A percentile compares a stretch with the other conserved stretches of the same genome.
These are phyloP conservation scores for Lactarius sp. DNA, from an alignment of 768 basidiomycete genomes.

Conservation along the genomic window DNA sequence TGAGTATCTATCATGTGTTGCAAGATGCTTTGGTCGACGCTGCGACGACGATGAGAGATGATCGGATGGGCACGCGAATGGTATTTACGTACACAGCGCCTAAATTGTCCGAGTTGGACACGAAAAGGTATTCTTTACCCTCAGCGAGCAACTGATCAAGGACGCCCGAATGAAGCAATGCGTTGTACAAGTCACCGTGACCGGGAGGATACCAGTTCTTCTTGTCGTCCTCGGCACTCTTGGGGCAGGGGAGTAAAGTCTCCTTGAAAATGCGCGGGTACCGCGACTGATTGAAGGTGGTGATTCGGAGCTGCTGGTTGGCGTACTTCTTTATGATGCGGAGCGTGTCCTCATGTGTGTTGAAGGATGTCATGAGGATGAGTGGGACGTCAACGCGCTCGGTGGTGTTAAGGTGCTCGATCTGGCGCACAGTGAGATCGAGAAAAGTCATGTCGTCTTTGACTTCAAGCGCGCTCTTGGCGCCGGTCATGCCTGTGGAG, in stretches of 20 bases:
- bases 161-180: slow-evolving; percentile 65
- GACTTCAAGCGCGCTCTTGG: slow-evolving; percentile 71
- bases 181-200: slow-evolving; percentile 72
- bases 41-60: slow-evolving; percentile 23
- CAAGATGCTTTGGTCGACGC: slow-evolving; percentile 64
- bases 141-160: slow-evolving; percentile 63
- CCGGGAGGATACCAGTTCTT: slow-evolving; percentile 73
- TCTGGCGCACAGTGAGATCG: slow-evolving; percentile 58
- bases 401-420: slow-evolving; percentile 64
- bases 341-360: slow-evolving; percentile 72
- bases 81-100: slow-evolving; percentile 50
- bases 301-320: slow-evolving; percentile 72
- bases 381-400: slow-evolving; percentile 66
- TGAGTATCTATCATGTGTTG: slow-evolving; percentile 60
- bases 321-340: slow-evolving; percentile 78
- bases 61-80: slow-evolving; percentile 5
- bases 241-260: slow-evolving; percentile 57
- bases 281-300: slow-evolving; percentile 67
- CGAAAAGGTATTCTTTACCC: slow-evolving; percentile 75
- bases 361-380: slow-evolving; percentile 80
- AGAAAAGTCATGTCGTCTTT: slow-evolving; percentile 69
- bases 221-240: slow-evolving; percentile 55
- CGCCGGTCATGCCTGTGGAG: slow-evolving; percentile 47
- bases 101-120: slow-evolving; percentile 74
- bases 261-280: slow-evolving; percentile 73